Percentiles rank a stretch among this genome's conserved stretches.
phyloP scores from a whole-genome alignment of 2,329 filamentous ascomycete genomes.

The Pyrenochaeta sp. region DNA sequence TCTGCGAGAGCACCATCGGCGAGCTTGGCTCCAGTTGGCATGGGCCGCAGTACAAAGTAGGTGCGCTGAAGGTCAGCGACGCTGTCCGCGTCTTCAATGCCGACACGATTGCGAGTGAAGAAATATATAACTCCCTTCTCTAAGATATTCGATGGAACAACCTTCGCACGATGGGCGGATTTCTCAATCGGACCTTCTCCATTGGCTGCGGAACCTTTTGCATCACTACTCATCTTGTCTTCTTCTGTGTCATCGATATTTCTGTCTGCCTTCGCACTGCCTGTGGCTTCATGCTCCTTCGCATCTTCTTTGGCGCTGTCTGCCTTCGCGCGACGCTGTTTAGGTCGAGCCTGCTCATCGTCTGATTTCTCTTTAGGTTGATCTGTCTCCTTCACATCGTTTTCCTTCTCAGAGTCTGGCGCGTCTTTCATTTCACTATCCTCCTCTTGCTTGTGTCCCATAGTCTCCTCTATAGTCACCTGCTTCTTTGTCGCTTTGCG shows the following conservation, averaged over 20 bases:
- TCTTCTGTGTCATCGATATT: conserved; percentile 1
- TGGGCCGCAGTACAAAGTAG: conserved; percentile 80
- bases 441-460: conserved; percentile 51
- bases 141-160: conserved; percentile 69
- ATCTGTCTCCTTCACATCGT: conserved; percentile 10
- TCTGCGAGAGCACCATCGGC: conserved; percentile 65
- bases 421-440: conserved; percentile 39
- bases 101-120: conserved; percentile 82
- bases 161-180: conserved; percentile 60
- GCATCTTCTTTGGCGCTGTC: conserved; percentile 9
- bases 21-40: conserved; percentile 74
- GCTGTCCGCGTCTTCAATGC: conserved; percentile 72
- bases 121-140: conserved; percentile 94
- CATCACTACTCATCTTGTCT: conserved; percentile 15
- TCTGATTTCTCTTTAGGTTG: conserved; percentile 18
- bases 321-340: conserved; percentile 9
- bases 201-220: conserved; percentile 34
- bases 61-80: conserved; percentile 78
- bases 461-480: conserved; percentile 62
- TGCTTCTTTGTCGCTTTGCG: conserved; percentile 57
- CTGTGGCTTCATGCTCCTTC: conserved; percentile 19
- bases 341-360: conserved; percentile 2
- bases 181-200: conserved; percentile 54
- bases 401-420: conserved; percentile 12
- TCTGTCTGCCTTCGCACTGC: conserved; percentile 4